A percentile compares a stretch with the other conserved stretches of the same genome.
These are phyloP conservation scores for Penicillium steckii DNA, from an alignment of 495 filamentous ascomycete species.

Conservation along the genomic window DNA sequence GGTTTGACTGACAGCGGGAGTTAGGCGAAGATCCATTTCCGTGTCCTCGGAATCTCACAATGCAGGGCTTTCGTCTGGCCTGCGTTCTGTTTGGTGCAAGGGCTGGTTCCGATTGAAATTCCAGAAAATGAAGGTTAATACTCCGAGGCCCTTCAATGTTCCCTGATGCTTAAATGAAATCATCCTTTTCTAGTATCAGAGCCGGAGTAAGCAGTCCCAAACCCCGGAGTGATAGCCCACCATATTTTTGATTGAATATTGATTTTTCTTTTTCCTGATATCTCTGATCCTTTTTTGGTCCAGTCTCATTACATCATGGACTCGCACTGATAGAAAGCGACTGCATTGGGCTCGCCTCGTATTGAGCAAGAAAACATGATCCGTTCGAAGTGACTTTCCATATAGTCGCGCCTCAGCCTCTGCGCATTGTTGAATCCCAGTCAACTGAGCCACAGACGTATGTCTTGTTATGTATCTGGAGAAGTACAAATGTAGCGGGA, in stretches of 20 bases:
- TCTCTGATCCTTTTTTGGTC: not conserved
- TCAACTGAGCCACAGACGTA: slow-evolving; percentile 3
- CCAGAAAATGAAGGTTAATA: not conserved
- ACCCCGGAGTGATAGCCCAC: not conserved
- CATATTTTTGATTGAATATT: not conserved
- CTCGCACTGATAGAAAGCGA: not conserved
- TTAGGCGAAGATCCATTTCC: slow-evolving; percentile 20
- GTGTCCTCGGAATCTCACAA: slow-evolving; percentile 14
- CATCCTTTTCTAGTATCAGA: no score
- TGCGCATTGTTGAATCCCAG: slow-evolving; percentile 3
- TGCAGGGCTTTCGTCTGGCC: slow-evolving; percentile 15
- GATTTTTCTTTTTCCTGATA: not conserved
- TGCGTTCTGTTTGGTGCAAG: slow-evolving; percentile 11
- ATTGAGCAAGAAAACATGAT: not conserved
- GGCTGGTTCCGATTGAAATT: slow-evolving; percentile 9
- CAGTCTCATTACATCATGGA: slow-evolving; percentile 10
- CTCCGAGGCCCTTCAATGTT: not conserved
- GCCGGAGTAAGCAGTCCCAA: no score
- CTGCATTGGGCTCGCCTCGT: not conserved
- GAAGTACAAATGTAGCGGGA: slow-evolving; percentile 10
- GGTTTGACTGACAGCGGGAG: slow-evolving; percentile 24
- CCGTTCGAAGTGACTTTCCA: slow-evolving; percentile 5
- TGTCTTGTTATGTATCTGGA: slow-evolving; percentile 4
- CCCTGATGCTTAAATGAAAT: not conserved
- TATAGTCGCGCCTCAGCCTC: slow-evolving; percentile 17